Conservation (phyloP, 2,329 filamentous ascomycete genomes). For the Aspergillus caelatus region DNA sequence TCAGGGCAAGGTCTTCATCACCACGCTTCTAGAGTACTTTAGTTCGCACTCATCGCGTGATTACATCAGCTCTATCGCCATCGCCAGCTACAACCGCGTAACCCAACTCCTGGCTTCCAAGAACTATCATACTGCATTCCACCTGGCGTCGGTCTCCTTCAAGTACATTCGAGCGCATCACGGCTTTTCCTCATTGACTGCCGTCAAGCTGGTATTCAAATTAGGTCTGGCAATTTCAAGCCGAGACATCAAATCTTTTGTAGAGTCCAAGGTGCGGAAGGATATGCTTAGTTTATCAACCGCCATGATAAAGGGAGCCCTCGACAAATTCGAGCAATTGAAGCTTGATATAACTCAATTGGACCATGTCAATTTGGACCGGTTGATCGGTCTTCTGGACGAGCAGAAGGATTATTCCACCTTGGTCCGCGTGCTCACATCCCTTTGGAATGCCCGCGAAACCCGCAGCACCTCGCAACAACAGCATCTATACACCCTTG, state of each 20-base stretch:
- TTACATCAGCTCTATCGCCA: conserved; percentile 41
- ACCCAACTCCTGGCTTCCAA: conserved; percentile 30
- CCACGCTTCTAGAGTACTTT: conserved; percentile 38
- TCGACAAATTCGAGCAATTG: conserved; percentile 42
- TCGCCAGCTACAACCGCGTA: conserved; percentile 35
- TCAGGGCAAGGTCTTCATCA: conserved; percentile 35
- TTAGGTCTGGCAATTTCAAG: conserved; percentile 39
- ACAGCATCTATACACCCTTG: conserved; percentile 42
- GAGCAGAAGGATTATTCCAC: conserved; percentile 50
- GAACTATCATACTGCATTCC: conserved; percentile 34
- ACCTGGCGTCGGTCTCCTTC: conserved; percentile 38
- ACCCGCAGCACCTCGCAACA: conserved; percentile 42
- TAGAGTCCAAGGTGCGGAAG: conserved; percentile 36
- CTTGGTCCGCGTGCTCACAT: conserved; percentile 45
- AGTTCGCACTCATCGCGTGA: conserved; percentile 35
- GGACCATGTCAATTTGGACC: conserved; percentile 44
- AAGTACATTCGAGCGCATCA: conserved; percentile 37
- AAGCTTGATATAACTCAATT: conserved; percentile 50
- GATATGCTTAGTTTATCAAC: conserved; percentile 45
- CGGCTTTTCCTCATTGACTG: conserved; percentile 29
- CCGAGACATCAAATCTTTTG: conserved; percentile 35
- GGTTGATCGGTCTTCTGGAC: conserved; percentile 47
- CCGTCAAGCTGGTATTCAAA: conserved; percentile 40
- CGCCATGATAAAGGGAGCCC: conserved; percentile 45
- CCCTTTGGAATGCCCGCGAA: conserved; percentile 50